Base-by-base conservation (phyloP, 2,329 filamentous ascomycete species). In the Cladosporium sp. region DNA sequence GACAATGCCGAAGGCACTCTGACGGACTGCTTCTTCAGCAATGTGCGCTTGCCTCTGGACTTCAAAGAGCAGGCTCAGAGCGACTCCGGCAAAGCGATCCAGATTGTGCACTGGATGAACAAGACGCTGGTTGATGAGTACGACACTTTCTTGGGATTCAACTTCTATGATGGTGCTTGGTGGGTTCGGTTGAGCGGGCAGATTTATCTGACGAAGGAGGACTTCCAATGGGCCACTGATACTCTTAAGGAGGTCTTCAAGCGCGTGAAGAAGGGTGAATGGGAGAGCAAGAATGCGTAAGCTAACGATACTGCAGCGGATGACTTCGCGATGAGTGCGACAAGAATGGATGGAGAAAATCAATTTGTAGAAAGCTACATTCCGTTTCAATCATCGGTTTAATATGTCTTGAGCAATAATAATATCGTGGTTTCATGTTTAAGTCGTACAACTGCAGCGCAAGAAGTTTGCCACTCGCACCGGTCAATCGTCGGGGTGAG, bases 171-270 rank as follows among this genome's bases (percentile, higher is more conserved):
- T 0, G 84, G 84, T 0, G 82, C 82, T 62, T 85, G 89, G 75
- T 97, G 90, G 90, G 82, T 84, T 0, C 81, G 94, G 58, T 73
- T 96, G 57, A 93, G 90, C 74, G 91, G 86, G 16, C 93, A 97
- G 81, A 85, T 95, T 0, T 98, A 95, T 75, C 78, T 97, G n/a
- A 91, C 92, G 28, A 75, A 89, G 69, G 82, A 83, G 14, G 93
- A 97, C 76, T 97, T 95, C 73, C 86, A 89, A 74, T 91, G 86
- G 85, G 84, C 85, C 4, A 91, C 83, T 0, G 74, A 81, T 59
- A 79, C 84, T 10, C 76, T 95, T 72, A 84, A 85, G 74, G 79
- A 81, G 36, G 70, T 91, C 5, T 88, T 84, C 71, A 80, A 80
- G 49, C 78, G 83, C 69, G 83, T 85, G 34, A 79, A 78, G 51